Percentiles rank a stretch among this genome's conserved stretches.
phyloP scores from a whole-genome alignment of 495 filamentous ascomycete species.

The Neurospora sp. region DNA sequence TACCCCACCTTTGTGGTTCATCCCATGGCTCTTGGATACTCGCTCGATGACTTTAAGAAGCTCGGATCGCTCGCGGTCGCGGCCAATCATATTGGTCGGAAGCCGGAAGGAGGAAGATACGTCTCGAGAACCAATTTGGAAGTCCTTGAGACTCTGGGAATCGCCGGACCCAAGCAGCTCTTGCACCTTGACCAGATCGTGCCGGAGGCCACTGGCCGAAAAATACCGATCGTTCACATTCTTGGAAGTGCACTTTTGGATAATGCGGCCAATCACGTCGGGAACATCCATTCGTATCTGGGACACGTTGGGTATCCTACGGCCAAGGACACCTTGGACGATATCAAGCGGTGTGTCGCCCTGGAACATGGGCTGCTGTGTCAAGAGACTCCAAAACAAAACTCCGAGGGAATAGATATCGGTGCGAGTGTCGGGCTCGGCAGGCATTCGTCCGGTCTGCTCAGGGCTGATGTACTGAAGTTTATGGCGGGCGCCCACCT shows the following conservation, averaged over 20 bases:
- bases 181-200: slow-evolving; percentile 61
- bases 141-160: slow-evolving; percentile 53
- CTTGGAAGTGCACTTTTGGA: slow-evolving; percentile 85
- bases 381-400: slow-evolving; percentile 76
- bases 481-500: slow-evolving; percentile 74
- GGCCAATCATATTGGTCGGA: slow-evolving; percentile 68
- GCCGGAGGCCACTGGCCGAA: slow-evolving; percentile 68
- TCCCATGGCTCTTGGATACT: slow-evolving; percentile 48
- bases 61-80: slow-evolving; percentile 56
- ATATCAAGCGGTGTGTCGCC: slow-evolving; percentile 74
- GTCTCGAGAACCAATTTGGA: slow-evolving; percentile 63
- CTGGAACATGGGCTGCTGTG: slow-evolving; percentile 65
- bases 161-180: slow-evolving; percentile 68
- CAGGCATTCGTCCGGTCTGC: slow-evolving; percentile 82
- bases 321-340: slow-evolving; percentile 72
- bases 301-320: slow-evolving; percentile 63
- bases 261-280: slow-evolving; percentile 65
- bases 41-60: slow-evolving; percentile 65
- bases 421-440: slow-evolving; percentile 78
- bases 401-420: slow-evolving; percentile 86
- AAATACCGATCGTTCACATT: slow-evolving; percentile 75
- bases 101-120: slow-evolving; percentile 81
- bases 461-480: slow-evolving; percentile 82
- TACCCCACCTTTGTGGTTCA: slow-evolving; percentile 33
- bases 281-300: slow-evolving; percentile 68